These are phyloP conservation scores for Citrus hindsii DNA, from an alignment of 345 rosid species.

Conservation along the genomic window DNA sequence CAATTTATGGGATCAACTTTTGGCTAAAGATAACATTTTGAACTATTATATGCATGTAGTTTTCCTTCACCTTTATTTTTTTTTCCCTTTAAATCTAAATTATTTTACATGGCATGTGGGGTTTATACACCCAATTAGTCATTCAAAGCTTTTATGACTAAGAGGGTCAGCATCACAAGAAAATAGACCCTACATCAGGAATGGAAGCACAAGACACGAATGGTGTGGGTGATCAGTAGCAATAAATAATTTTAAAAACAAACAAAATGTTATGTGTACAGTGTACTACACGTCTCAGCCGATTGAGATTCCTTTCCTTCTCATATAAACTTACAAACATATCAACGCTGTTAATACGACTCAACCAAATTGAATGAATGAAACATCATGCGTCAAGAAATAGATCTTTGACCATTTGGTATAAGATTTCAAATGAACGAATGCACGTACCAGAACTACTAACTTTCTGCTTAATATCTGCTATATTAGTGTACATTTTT, in stretches of 20 bases:
- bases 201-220: not conserved
- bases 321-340: not conserved
- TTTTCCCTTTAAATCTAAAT: not conserved
- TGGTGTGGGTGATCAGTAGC: conserved; percentile 13
- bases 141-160: conserved; percentile 7
- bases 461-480: not conserved
- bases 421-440: too few species aligned
- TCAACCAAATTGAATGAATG: not conserved
- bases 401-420: not conserved
- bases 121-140: conserved; percentile 1
- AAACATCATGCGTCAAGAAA: not conserved
- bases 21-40: not conserved
- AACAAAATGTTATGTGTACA: conserved; percentile 6
- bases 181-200: conserved; percentile 19
- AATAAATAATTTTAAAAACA: conserved; percentile 16
- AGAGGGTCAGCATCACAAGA: conserved; percentile 21
- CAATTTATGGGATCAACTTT: not conserved
- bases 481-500: not conserved
- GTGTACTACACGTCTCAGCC: too few species aligned
- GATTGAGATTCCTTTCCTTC: not conserved
- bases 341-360: not conserved
- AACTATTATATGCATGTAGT: not conserved
- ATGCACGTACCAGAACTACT: too few species aligned
- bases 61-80: not conserved
- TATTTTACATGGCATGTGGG: not conserved